Evolutionary conservation across 2,329 filamentous ascomycete genomes (phyloP), one percentile per base, ranked within the genome.

Genomic region (Colletotrichum limetticola): DNA sequence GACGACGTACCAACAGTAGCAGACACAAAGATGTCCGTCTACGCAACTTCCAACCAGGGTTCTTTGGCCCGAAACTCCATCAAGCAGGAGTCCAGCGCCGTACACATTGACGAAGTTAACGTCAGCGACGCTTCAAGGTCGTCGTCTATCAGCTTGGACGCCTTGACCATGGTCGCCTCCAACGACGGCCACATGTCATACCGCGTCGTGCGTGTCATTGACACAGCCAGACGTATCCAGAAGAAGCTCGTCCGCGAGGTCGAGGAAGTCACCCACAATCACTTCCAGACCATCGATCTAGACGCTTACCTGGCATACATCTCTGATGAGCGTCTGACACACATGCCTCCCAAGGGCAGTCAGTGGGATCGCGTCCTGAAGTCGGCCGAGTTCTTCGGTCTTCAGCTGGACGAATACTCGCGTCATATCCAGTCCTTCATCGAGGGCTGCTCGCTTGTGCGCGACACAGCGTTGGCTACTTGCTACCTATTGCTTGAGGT

Each of bases 341-440:
- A 84, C 65, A 85, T 85, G 82, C 83, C 83, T 3, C 77, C 78
- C 5, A 76, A 80, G 52, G 83, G 82, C n/a, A 84, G 82, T 64
- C 79, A 82, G 59, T 85, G 83, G 83, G 83, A 85, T 67, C 79
- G 81, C 1, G 82, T 85, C 1, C 76, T 85, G 35, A 82, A 80
- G 52, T 79, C 81, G 19, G 83, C 83, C 3, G 82, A 85, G 70
- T 84, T 82, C 78, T 85, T 84, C 56, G 83, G 82, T 3, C 77
- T 83, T 5, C 83, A 84, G 71, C 77, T 85, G 19, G 81, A 79
- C 70, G 76, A 79, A 4, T 83, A 84, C 22, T 81, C 81, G 7
- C 75, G 75, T 28, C 79, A 78, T 24, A 78, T 84, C 1, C 78
- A 80, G 8, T n/a, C 58, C 0, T 79, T 80, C 24, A 73, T 74